Evolutionary conservation across 2,329 filamentous ascomycete species (phyloP), one percentile per base, ranked within the genome.

Genomic region (Arthrobotrys megalospora): DNA sequence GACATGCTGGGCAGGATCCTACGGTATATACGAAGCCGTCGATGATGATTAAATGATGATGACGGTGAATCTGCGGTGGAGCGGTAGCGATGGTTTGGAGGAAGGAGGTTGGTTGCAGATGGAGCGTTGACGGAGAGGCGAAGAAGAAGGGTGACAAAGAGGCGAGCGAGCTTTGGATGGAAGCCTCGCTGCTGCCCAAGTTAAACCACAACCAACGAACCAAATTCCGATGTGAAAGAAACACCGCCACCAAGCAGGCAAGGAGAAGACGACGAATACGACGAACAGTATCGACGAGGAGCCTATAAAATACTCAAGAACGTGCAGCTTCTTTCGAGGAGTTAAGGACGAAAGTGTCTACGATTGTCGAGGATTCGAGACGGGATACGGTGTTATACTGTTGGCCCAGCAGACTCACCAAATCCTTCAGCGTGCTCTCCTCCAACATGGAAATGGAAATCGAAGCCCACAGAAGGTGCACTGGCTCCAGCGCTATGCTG

Each of bases 1-100:
- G 84, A 84, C 84, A 82, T 84, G 83, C 80, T 80, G 76, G 55
- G 70, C 70, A 62, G 76, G 69, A 62, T 66, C 21, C 48, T 53
- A 41, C 14, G 41, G 65, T 75, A 67, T 24, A 72, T 76, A 69
- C 80, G 68, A 82, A 81, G 82, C 80, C 71, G 68, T 47, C 47
- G 73, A 77, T 62, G 66, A 32, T 50, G 32, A 21, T 47, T 43
- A 52, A 47, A 45, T 36, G 55, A 60, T 45, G 19, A 19, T 62
- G 63, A 36, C n/a, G 52, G 8, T 62, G 58, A 32, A 19, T 45
- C 5, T 21, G 69, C 36, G 80, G 79, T 70, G 55, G 41, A 67
- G 78, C 66, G 73, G 76, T 80, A 65, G 69, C 38, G 79, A 76
- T 76, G 80, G 67, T 21, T 38, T 60, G 52, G 62, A 60, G 48